Evolutionary conservation across 176 grass and related monocot genomes (phyloP).

Genomic region (Saccharum spontaneum): DNA sequence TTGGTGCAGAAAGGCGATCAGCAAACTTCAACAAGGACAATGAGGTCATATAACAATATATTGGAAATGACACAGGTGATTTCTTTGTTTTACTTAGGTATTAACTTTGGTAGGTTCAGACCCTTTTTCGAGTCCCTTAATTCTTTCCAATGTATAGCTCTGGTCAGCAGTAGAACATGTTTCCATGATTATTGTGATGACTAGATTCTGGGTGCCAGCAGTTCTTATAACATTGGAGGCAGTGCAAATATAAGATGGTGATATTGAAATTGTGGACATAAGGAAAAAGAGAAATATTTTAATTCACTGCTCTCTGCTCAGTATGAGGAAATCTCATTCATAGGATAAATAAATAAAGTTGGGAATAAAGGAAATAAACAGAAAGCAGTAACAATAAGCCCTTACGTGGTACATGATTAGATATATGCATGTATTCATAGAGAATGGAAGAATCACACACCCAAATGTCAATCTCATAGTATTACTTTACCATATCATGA

Average conservation of each 20-base stretch:
- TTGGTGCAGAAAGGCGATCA: conserved; percentile 78
- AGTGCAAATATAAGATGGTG: not conserved
- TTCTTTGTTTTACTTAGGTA: conserved; percentile 13
- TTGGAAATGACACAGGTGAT: conserved; percentile 82
- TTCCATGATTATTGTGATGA: not conserved
- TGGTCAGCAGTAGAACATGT: not conserved
- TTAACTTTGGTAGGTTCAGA: conserved; percentile 1
- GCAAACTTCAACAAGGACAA: conserved; percentile 67
- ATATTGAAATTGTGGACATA: not conserved
- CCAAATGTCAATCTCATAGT: not conserved
- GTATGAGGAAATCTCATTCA: not conserved
- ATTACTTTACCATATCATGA: not conserved
- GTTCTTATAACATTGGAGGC: not conserved
- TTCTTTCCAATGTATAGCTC: not conserved
- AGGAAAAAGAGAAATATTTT: not conserved
- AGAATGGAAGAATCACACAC: not conserved
- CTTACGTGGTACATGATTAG: not conserved
- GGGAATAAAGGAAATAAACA: not conserved
- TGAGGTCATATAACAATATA: conserved; percentile 94
- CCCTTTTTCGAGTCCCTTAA: not conserved
- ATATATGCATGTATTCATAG: not conserved
- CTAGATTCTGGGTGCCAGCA: too few relatives aligned
- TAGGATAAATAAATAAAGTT: conserved; percentile 7
- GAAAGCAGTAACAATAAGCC: not conserved
- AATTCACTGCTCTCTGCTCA: not conserved